Evolutionary conservation across 2,329 filamentous ascomycete species (phyloP), one percentile per base, ranked within the genome.

Genomic region (Trichoderma afroharzianum): DNA sequence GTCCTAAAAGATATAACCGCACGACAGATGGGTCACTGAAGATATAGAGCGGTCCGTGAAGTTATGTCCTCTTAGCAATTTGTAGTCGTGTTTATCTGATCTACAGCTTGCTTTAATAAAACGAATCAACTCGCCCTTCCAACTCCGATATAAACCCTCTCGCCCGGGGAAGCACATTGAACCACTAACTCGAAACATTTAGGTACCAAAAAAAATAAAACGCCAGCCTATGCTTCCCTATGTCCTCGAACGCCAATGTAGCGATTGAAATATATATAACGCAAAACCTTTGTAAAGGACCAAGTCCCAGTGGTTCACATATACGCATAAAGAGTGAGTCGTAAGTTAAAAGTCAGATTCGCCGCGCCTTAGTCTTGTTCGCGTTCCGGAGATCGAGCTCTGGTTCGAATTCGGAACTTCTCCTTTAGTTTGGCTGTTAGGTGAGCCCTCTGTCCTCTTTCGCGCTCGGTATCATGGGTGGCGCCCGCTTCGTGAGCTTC

Each of bases 361-460:
- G 21, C 21, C 21, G 21, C 47, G 47, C 11, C 47, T 43, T 14
- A 67, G n/a, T 57, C 24, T 15, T 53, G 39, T 7, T 39, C 30
- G n/a, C 57, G 57, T 39, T 53, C 73, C 5, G 74, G 75, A 4
- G 78, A 75, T 73, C 86, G 84, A 15, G 84, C 80, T 39, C 83
- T 82, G 14, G 86, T 87, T 53, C 84, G 83, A 70, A 88, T 83
- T 57, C 83, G 84, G 75, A 89, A 88, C 74, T 83, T 85, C 61
- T 88, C 87, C 61, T 84, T 83, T 57, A 90, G 78, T 66, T 84
- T 84, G 57, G 84, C 82, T 7, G 87, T 82, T 47, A 89, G 76
- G 57, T 79, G 81, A 12, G 83, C 81, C 66, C 84, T 82, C 30
- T 83, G 82, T 28, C 79, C 74, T 79, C 82, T 71, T 80, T 80